Percentiles rank a stretch among this genome's conserved stretches.
Evolutionary conservation across 495 filamentous ascomycete species (phyloP).

Genomic region (Hypoxylon intermedium): DNA sequence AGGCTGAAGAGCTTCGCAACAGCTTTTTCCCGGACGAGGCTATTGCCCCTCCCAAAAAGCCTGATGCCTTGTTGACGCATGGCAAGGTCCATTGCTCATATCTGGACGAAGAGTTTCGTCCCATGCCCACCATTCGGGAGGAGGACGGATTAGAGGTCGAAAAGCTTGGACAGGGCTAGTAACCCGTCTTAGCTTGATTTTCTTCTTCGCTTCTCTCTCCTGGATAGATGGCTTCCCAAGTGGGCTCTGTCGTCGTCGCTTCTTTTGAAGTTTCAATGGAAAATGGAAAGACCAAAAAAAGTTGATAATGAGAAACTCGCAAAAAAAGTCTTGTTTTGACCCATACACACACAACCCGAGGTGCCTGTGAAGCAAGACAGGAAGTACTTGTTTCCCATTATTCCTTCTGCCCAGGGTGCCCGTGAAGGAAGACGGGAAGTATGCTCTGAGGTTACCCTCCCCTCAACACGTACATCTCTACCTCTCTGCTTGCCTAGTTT

Average conservation of each 20-base stretch:
- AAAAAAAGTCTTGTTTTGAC: slow-evolving; percentile 1
- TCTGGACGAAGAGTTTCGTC: slow-evolving; percentile 1
- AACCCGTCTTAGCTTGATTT: too few relatives aligned
- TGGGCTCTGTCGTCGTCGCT: neutral
- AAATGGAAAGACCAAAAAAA: slow-evolving; percentile 1
- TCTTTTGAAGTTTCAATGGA: neutral
- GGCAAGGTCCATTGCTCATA: slow-evolving; percentile 1
- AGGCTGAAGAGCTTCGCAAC: too few relatives aligned
- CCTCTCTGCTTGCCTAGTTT: neutral
- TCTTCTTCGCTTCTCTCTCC: too few relatives aligned
- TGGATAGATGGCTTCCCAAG: neutral
- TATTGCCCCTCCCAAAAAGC: neutral
- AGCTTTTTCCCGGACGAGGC: too few relatives aligned
- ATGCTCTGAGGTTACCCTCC: neutral
- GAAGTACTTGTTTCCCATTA: neutral
- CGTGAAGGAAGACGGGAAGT: too few relatives aligned
- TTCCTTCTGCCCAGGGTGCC: neutral
- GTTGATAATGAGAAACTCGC: slow-evolving; percentile 3
- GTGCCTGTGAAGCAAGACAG: too few relatives aligned
- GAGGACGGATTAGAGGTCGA: neutral
- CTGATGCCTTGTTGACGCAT: neutral
- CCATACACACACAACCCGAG: neutral
- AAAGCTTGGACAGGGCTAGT: too few relatives aligned
- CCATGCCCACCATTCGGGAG: slow-evolving; percentile 4
- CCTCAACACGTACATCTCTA: neutral